phyloP scores from a whole-genome alignment of 805 yeast genomes.

The Candida alai region DNA sequence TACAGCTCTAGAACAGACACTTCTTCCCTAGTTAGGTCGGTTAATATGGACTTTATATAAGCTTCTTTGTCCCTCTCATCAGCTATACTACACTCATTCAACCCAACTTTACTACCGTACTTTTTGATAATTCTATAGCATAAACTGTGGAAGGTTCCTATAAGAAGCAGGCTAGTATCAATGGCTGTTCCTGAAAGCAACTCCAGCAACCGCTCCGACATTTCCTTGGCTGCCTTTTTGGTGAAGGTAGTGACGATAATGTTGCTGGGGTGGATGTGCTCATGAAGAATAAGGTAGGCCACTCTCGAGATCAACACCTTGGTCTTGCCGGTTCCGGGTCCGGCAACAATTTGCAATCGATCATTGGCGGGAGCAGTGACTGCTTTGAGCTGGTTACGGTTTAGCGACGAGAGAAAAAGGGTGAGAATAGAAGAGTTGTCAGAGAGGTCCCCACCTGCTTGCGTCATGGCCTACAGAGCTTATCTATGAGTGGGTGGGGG shows the following conservation, averaged over 20 bases:
- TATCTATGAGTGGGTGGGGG: too few relatives aligned
- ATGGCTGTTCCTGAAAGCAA: conserved; percentile 34
- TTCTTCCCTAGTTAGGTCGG: conserved; percentile 18
- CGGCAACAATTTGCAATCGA: conserved; percentile 51
- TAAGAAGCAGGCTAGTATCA: conserved; percentile 44
- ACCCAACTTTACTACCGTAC: conserved; percentile 51
- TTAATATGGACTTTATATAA: conserved; percentile 41
- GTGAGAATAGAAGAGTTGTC: too few relatives aligned
- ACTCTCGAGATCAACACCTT: conserved; percentile 77
- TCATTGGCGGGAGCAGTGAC: conserved; percentile 36
- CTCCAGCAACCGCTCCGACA: conserved; percentile 55
- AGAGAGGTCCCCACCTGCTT: too few relatives aligned
- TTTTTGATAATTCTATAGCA: conserved; percentile 57
- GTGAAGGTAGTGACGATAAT: conserved; percentile 91
- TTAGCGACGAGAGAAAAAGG: too few relatives aligned
- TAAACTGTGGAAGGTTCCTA: conserved; percentile 90
- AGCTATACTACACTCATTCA: conserved; percentile 49
- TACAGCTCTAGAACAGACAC: conserved; percentile 4
- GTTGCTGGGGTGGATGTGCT: conserved; percentile 52
- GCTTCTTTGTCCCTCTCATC: conserved; percentile 59
- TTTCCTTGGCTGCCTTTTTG: conserved; percentile 85
- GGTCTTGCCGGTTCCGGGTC: conserved; percentile 76
- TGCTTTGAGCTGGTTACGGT: conserved; percentile 41
- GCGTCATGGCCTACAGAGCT: too few relatives aligned
- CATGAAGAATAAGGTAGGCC: conserved; percentile 56